Evolutionary conservation across 106 monocot genomes (phyloP).

Genomic region (Allium sativum): DNA sequence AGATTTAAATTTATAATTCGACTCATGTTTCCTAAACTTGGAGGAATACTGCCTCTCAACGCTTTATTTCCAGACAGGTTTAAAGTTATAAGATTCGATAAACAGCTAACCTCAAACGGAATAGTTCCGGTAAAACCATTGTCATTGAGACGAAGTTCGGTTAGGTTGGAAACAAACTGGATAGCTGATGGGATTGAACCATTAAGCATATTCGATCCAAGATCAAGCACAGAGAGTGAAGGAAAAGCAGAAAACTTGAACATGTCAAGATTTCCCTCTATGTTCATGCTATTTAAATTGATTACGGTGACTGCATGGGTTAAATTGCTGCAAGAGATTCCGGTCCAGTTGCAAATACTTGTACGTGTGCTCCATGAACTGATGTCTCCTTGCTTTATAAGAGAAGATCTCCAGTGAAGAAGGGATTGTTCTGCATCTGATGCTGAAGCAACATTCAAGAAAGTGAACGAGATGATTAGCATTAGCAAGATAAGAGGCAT

Average conservation of each 20-base stretch:
- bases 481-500: neutral
- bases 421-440: constrained; percentile 1
- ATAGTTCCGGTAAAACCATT: constrained; percentile 11
- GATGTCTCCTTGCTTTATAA: neutral
- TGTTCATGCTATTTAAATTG: neutral
- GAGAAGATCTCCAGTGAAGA: constrained; percentile 10
- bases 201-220: neutral
- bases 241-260: constrained; percentile 13
- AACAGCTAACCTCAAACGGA: constrained; percentile 1
- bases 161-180: neutral
- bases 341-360: constrained; percentile 12
- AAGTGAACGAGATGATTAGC: neutral
- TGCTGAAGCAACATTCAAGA: neutral
- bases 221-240: constrained; percentile 7
- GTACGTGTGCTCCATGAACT: neutral
- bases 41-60: constrained; percentile 1
- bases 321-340: constrained; percentile 7
- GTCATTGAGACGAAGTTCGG: neutral
- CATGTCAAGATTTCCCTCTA: constrained; percentile 9
- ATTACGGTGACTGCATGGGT: neutral
- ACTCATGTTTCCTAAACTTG: neutral
- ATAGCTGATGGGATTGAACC: constrained; percentile 5
- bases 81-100: neutral
- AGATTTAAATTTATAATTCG: neutral
- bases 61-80: neutral